phyloP scores from a whole-genome alignment of 352 stramenopile genomes.

The Pythium chondricola region DNA sequence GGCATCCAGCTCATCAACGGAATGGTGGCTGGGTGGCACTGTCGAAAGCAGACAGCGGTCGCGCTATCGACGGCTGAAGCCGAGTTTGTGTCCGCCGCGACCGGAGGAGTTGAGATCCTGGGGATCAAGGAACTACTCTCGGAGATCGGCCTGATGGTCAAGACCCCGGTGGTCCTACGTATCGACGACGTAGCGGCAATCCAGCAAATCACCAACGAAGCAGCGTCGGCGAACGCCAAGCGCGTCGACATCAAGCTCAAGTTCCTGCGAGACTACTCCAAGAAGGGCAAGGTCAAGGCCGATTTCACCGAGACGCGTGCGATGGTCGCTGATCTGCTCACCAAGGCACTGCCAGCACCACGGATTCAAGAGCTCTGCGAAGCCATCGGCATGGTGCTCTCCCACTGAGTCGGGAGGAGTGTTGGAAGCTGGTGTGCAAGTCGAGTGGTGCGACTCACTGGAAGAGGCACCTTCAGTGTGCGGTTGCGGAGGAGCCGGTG shows the following conservation, averaged over 20 bases:
- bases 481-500: no score
- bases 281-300: constrained; percentile 1
- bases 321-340: constrained; percentile 12
- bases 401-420: constrained; percentile 11
- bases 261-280: constrained; percentile 3
- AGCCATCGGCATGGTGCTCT: not conserved
- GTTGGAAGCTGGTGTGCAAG: constrained; percentile 3
- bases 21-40: constrained; percentile 6
- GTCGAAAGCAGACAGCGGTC: constrained; percentile 15
- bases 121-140: not conserved
- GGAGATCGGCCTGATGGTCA: not conserved
- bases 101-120: not conserved
- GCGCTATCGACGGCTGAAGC: not conserved
- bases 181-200: constrained; percentile 17
- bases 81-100: not conserved
- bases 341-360: constrained; percentile 9
- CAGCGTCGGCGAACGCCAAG: constrained; percentile 1
- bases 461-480: no score
- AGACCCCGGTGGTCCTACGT: constrained; percentile 4
- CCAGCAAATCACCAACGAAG: constrained; percentile 13
- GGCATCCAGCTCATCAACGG: constrained; percentile 7
- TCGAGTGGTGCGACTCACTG: no score
- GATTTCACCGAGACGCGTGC: constrained; percentile 3
- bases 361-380: constrained; percentile 1
- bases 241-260: constrained; percentile 15